Base-by-base conservation (phyloP, 495 filamentous ascomycete species). In the Trichoderma asperelloides region DNA sequence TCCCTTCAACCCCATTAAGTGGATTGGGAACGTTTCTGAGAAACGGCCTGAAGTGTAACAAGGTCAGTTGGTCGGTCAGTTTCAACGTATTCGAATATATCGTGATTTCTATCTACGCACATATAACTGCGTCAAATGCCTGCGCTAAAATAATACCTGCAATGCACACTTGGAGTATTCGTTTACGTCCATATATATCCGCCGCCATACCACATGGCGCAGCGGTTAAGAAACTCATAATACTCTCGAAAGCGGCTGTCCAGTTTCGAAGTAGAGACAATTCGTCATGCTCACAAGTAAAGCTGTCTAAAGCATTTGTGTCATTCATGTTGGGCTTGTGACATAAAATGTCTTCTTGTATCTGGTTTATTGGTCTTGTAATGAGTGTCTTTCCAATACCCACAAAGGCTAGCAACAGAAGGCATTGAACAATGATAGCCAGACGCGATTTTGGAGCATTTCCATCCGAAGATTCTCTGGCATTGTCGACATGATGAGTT, bases 171-270 rank as follows among this genome's bases (percentile, higher is more conserved):
- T 51, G 47, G 47, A 51, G 47, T 25, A 7, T 51, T 51, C 47
- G 47, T 51, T 51, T 51, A 51, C 47, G 47, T 51, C 47, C 47
- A 51, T 51, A 51, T 51, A 51, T 21, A 25, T 51, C 47, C 23
- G 47, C 47, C 47, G 47, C 47, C 47, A 51, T 51, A 51, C 47
- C 47, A 51, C 3, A 51, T 21, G 47, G 47, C 47, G 47, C 47
- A 51, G 47, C n/a, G 18, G 47, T 51, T 51, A 51, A 51, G 47
- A 51, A 21, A 51, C 8, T 51, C 47, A 51, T 51, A 18, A 51
- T 51, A 51, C n/a, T 51, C 9, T 51, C 47, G 3, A 1, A 51
- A 51, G 47, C 47, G n/a, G 47, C 47, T 25, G 9, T 51, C 47
- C 47, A 51, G 47, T 18, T 51, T 51, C 47, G 47, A 51, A 51